Base-by-base conservation (phyloP, 495 filamentous ascomycete species). In the Stereocaulon alpinum region DNA sequence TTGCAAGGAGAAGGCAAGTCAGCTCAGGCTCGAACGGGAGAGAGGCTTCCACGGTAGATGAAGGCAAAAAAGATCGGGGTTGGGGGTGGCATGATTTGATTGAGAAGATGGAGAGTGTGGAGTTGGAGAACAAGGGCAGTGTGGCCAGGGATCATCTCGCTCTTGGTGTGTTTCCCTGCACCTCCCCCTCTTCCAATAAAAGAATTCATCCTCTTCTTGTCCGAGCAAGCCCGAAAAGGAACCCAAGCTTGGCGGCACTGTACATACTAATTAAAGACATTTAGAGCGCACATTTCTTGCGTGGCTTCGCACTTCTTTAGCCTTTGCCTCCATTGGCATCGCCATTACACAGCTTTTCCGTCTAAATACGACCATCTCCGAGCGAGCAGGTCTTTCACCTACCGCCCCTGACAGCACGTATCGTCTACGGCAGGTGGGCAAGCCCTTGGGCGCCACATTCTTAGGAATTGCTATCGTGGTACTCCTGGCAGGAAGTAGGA, bases 321-420 rank as follows among this genome's bases (percentile, higher is more conserved):
- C 92, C 50, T 98, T 98, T 69, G 94, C 93, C 41, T 90, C 86
- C 52, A 98, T 98, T 66, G 93, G 93, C 58, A 91, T 98, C 61
- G 93, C 92, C 54, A 83, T 98, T 52, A 96, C 94, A 2, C 93
- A 98, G 71, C 81, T 98, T 52, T 97, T 98, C 74, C 86, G 93
- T 29, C 83, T 97, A 49, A 96, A 95, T 76, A 87, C 81, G 27
- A 76, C 84, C 37, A 72, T 86, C 60, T 66, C 73, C 11, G 61
- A 69, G 20, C 64, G 68, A 22, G 61, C 66, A 22, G 67, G 70
- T 18, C 57, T 66, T 27, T 66, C 68, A 29, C 69, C 55, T 62
- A 55, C 40, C 17, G 29, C 60, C 59, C 53, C 61, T 41, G 18
- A 48, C 48, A 29, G 40, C 61, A 45, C 62, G 6, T 67, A 71